Evolutionary conservation across 2,329 filamentous ascomycete genomes (phyloP).

Genomic region (Bisporella sp.): DNA sequence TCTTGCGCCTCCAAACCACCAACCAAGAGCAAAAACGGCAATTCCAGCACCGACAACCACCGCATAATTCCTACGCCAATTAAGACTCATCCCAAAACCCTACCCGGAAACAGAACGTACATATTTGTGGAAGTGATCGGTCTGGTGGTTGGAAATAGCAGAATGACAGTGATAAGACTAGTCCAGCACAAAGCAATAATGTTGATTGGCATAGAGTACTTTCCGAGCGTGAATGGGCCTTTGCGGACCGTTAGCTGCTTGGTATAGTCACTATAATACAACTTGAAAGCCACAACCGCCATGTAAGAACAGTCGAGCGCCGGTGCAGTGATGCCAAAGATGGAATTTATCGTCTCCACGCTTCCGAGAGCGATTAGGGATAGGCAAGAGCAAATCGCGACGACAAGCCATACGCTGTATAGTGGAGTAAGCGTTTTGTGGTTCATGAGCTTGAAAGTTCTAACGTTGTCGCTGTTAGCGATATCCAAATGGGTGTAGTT

Average conservation of each 20-base stretch:
- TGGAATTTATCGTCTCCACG: constrained; percentile 42
- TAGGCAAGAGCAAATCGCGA: constrained; percentile 45
- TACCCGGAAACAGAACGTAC: constrained; percentile 10
- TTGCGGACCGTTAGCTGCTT: constrained; percentile 17
- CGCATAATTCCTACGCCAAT: constrained; percentile 33
- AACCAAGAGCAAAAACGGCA: constrained; percentile 40
- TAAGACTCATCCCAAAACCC: neutral
- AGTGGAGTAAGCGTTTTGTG: constrained; percentile 48
- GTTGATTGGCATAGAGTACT: constrained; percentile 48
- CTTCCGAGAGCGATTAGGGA: constrained; percentile 45
- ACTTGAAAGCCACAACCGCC: constrained; percentile 45
- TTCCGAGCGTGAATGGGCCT: constrained; percentile 50
- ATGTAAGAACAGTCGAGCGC: constrained; percentile 48
- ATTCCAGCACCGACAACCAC: constrained; percentile 39
- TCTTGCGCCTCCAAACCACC: constrained; percentile 34
- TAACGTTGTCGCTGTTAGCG: constrained; percentile 17
- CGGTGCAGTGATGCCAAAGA: constrained; percentile 46
- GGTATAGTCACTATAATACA: constrained; percentile 13
- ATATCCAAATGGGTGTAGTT: neutral
- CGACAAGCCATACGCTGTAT: constrained; percentile 58
- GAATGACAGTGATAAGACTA: constrained; percentile 52
- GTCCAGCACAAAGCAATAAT: constrained; percentile 53
- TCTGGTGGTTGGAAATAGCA: constrained; percentile 43
- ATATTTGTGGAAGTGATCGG: constrained; percentile 43
- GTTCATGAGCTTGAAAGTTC: constrained; percentile 46